These are phyloP conservation scores for Fragosphaeria purpurea DNA, from an alignment of 2,329 filamentous ascomycete species.

Conservation along the genomic window DNA sequence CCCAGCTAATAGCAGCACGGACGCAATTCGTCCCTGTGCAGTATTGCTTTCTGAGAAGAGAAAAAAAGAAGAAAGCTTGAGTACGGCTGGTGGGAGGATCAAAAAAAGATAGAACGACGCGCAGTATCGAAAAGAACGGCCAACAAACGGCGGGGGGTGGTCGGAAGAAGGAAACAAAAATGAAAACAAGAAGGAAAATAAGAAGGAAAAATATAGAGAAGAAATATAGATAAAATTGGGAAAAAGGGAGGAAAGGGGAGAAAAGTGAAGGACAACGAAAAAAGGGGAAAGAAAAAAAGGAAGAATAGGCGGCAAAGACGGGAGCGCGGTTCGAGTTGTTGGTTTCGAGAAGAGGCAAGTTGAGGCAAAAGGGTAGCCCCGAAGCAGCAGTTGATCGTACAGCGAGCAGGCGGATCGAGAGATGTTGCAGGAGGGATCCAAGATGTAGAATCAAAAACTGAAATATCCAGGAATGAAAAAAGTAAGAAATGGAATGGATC, in stretches of 20 bases:
- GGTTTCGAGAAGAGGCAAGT: constrained; percentile 1
- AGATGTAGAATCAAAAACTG: background rate
- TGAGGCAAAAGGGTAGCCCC: constrained; percentile 8
- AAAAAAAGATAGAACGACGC: background rate
- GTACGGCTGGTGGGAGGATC: background rate
- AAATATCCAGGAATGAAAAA: too few relatives aligned
- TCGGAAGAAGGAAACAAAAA: too few relatives aligned
- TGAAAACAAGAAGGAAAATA: too few relatives aligned
- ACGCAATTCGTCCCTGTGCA: too few relatives aligned
- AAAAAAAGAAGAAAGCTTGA: background rate
- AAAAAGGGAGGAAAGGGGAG: background rate
- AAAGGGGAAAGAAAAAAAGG: background rate
- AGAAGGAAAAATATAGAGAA: too few relatives aligned
- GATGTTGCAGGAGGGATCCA: background rate
- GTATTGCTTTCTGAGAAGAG: background rate
- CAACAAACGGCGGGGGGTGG: too few relatives aligned
- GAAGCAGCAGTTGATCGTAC: background rate
- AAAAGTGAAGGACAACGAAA: background rate
- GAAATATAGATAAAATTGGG: too few relatives aligned
- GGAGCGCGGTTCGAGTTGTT: constrained; percentile 3
- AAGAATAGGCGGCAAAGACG: background rate
- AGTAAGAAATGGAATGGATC: too few relatives aligned
- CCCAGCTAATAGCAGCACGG: too few relatives aligned
- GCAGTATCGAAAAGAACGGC: background rate
- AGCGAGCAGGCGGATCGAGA: background rate